phyloP scores from a whole-genome alignment of 2,329 filamentous ascomycete species.

The Curvularia sp. region DNA sequence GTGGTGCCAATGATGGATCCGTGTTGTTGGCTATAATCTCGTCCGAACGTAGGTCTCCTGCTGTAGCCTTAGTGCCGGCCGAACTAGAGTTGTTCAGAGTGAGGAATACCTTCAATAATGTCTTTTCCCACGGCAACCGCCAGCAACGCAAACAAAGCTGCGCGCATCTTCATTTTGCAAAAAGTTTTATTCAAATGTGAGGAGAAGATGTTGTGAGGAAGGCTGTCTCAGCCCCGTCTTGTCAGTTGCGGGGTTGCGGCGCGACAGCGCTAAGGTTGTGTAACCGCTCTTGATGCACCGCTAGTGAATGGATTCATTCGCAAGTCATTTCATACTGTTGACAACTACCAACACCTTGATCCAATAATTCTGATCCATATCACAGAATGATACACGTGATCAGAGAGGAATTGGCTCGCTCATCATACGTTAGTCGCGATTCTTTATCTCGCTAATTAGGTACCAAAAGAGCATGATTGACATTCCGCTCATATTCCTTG shows the following conservation, averaged over 20 bases:
- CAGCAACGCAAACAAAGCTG: neutral
- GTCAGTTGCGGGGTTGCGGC: neutral
- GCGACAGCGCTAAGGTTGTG: neutral
- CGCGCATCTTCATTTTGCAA: neutral
- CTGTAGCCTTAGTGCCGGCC: slow-evolving; percentile 1
- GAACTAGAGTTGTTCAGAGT: neutral
- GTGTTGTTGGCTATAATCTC: neutral
- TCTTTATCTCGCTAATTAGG: no score
- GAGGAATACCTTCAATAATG: neutral
- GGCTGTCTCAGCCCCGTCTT: neutral
- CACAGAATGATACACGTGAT: no score
- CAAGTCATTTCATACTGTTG: no score
- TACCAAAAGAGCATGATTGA: no score
- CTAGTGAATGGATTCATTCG: neutral
- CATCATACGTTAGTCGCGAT: no score
- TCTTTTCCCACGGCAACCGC: neutral
- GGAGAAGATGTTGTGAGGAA: neutral
- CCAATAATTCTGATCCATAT: no score
- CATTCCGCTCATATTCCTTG: no score
- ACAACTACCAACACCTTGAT: no score
- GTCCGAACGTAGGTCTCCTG: neutral
- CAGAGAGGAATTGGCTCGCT: no score
- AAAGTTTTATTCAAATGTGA: neutral
- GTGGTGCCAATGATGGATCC: neutral
- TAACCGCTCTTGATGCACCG: neutral